Evolutionary conservation across 129 eudicot genomes (phyloP).

Genomic region (Escallonia herrerae): DNA sequence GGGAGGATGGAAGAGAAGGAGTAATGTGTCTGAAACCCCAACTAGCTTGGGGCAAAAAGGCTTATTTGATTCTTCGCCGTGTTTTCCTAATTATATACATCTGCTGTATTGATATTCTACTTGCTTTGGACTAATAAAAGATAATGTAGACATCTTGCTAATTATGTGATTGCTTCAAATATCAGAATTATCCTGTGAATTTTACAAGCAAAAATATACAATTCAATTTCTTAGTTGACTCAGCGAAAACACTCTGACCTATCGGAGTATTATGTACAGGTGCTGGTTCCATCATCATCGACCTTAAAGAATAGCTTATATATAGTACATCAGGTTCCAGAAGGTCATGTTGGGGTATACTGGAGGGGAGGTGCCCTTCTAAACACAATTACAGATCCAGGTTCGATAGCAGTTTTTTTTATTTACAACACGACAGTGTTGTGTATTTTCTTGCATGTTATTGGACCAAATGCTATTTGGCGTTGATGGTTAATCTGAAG

Average conservation of each 20-base stretch:
- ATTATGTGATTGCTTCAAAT: too few species aligned
- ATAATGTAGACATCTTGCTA: too few species aligned
- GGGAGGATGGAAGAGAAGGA: too few species aligned
- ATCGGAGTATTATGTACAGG: constrained; percentile 24
- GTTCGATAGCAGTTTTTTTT: background rate
- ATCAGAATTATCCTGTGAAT: too few species aligned
- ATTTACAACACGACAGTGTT: background rate
- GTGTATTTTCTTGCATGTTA: background rate
- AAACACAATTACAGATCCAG: constrained; percentile 38
- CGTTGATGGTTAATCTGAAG: background rate
- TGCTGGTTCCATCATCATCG: constrained; percentile 52
- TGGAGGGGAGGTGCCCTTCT: constrained; percentile 98
- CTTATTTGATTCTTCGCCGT: too few species aligned
- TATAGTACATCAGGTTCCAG: constrained; percentile 86
- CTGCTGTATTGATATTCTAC: too few species aligned
- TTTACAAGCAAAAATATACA: too few species aligned
- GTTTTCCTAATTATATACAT: too few species aligned
- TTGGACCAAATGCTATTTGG: background rate
- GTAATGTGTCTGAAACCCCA: too few species aligned
- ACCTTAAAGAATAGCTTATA: constrained; percentile 48
- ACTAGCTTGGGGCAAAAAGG: too few species aligned
- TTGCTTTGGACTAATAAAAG: too few species aligned
- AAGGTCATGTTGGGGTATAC: constrained; percentile 98
- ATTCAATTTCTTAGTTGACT: too few species aligned
- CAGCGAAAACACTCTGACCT: background rate